These are phyloP conservation scores for Incumbomyces delicatus DNA, from an alignment of 2,329 filamentous ascomycete species.

Conservation along the genomic window DNA sequence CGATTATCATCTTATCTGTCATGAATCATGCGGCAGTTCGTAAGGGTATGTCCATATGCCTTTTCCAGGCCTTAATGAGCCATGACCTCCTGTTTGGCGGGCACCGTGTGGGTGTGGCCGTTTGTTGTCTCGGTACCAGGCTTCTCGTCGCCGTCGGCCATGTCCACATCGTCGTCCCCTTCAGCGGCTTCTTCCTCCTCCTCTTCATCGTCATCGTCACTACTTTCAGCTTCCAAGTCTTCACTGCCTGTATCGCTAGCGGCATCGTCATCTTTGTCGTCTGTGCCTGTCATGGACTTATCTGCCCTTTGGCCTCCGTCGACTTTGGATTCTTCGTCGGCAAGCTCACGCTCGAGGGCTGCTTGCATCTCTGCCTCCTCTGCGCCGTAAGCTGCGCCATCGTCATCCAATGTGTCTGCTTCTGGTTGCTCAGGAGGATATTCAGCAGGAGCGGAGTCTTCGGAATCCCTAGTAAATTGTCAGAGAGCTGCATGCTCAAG, in stretches of 20 bases:
- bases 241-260: conserved; percentile 66
- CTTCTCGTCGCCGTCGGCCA: conserved; percentile 40
- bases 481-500: neutral
- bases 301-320: conserved; percentile 47
- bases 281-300: conserved; percentile 64
- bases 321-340: conserved; percentile 35
- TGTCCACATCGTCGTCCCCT: conserved; percentile 38
- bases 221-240: conserved; percentile 68
- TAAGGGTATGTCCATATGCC: too few species aligned
- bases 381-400: conserved; percentile 75
- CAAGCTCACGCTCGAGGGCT: conserved; percentile 45
- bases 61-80: conserved; percentile 28
- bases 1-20: too few species aligned
- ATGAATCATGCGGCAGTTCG: too few species aligned
- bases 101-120: conserved; percentile 22
- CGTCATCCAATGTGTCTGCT: conserved; percentile 75
- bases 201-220: conserved; percentile 58
- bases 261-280: conserved; percentile 57
- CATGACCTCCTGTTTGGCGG: conserved; percentile 35
- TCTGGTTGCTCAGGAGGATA: conserved; percentile 97
- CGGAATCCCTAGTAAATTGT: conserved; percentile 65
- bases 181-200: conserved; percentile 44
- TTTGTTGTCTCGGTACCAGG: conserved; percentile 22
- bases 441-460: conserved; percentile 88
- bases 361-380: conserved; percentile 74